Evolutionary conservation across 306 rosid species (phyloP), one percentile per base, ranked within the genome.

Genomic region (Vigna angularis): DNA sequence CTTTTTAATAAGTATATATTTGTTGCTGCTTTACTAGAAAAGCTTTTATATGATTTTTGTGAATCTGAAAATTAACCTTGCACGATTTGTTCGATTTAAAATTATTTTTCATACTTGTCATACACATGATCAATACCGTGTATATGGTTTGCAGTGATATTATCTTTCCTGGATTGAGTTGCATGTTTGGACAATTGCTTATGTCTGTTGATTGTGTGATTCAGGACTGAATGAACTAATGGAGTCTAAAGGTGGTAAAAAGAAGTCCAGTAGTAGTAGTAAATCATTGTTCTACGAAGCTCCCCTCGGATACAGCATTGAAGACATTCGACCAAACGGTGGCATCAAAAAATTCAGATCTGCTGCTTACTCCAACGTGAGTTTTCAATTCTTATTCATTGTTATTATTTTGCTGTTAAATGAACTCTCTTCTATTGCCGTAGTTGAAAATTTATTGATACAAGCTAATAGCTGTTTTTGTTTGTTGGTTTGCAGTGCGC

Each of bases 351-450:
- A 89, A 72, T 91, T 91, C 91, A 86, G 91, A 88, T 89, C 97
- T 76, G 97, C 97, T 85, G 97, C 94, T 66, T 91, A 89, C 93
- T 91, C 94, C 72, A 91, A 91, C 94, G 97, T 91, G 55, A 66
- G 90, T 72, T 6, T 44, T 45, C 13, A 9, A 12, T 45, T 10
- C 58, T 9, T 3, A 16, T 12, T 40, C 26, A 7, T 14, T 2
- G 4, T 2, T 42, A 9, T 42, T 9, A 9, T 9, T 0, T 40
- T 42, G 3, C 0, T 9, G 1, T 42, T 0, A 1, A 1, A 0
- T 17, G 2, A 2, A 17, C 20, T 3, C 12, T 32, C 16, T 64
- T 2, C 22, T 7, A 13, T 53, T 28, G 38, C 4, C 6, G 38
- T 8, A 40, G 5, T 59, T 73, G 9, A 63, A 7, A 40, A 40